phyloP scores from a whole-genome alignment of 345 rosid genomes.

The Citrus trifoliata region DNA sequence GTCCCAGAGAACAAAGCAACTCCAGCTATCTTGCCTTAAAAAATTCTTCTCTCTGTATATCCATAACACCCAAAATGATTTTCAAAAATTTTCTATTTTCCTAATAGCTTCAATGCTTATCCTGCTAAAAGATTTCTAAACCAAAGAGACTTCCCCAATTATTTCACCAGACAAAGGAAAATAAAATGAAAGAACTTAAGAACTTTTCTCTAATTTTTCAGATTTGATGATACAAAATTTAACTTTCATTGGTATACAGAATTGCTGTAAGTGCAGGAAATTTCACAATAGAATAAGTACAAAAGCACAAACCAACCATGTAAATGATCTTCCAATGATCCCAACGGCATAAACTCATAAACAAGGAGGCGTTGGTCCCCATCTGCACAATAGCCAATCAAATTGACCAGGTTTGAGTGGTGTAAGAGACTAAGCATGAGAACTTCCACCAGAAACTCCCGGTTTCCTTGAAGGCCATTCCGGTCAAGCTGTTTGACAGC shows the following conservation, averaged over 20 bases:
- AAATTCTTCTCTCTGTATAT: not conserved
- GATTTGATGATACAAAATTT: not conserved
- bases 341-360: slow-evolving; percentile 92
- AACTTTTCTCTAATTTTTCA: not conserved
- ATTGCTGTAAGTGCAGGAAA: not conserved
- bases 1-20: not conserved
- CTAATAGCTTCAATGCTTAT: not conserved
- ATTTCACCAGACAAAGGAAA: not conserved
- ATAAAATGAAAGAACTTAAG: not conserved
- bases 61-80: not conserved
- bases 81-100: not conserved
- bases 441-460: slow-evolving; percentile 98
- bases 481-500: slow-evolving; percentile 95
- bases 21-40: not conserved
- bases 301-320: slow-evolving; percentile 59
- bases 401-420: slow-evolving; percentile 88
- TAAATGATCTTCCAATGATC: slow-evolving; percentile 94
- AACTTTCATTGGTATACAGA: not conserved
- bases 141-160: not conserved
- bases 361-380: slow-evolving; percentile 98
- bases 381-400: slow-evolving; percentile 98
- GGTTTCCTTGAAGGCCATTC: slow-evolving; percentile 94
- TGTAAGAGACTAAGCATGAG: slow-evolving; percentile 96
- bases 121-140: not conserved
- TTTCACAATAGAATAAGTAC: not conserved